Evolutionary conservation across 805 yeast species (phyloP), one percentile per base, ranked within the genome.

Genomic region (Yarrowia porcina): DNA sequence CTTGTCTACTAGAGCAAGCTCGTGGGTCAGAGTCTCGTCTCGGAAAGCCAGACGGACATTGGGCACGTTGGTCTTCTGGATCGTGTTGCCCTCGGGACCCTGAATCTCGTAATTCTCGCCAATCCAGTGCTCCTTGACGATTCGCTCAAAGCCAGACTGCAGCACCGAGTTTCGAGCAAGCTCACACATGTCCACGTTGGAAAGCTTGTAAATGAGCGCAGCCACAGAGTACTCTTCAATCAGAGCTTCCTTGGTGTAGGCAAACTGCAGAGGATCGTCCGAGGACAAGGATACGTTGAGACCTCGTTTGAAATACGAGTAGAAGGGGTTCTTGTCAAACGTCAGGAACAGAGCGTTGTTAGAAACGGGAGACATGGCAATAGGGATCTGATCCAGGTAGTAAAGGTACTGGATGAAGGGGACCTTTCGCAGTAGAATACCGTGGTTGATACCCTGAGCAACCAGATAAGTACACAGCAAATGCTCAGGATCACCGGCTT

Each of bases 401-500:
- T 85, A 94, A 67, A 94, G 77, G 73, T 94, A 94, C 75, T 94
- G 99, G 66, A 96, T 86, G 74, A 89, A 91, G 54, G 99, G 99
- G 62, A 96, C 83, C 74, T 94, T 94, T 75, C 99, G 85, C 71
- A 94, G 79, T 65, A 93, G 75, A 63, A 94, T 96, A 64, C 99
- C 99, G 73, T 94, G 99, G 12, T 96, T 89, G 65, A 94, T 94
- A 59, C 96, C 90, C 71, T 93, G 96, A 0, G 97, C 86, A 0
- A 94, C 84, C 70, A 94, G 76, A 70, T 88, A 94, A 1, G 99
- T 92, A 57, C 92, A 82, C 47, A 92, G 89, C 71, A 96, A 80
- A 77, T 94, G 99, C 71, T 94, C 98, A 1, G 98, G 97, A 72
- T 94, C 99, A 65, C 99, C 99, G n/a, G 99, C 99, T 75, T 94